Conservation (phyloP, 1,284 basidiomycete species). For the Fomitopsis schrenkii region DNA sequence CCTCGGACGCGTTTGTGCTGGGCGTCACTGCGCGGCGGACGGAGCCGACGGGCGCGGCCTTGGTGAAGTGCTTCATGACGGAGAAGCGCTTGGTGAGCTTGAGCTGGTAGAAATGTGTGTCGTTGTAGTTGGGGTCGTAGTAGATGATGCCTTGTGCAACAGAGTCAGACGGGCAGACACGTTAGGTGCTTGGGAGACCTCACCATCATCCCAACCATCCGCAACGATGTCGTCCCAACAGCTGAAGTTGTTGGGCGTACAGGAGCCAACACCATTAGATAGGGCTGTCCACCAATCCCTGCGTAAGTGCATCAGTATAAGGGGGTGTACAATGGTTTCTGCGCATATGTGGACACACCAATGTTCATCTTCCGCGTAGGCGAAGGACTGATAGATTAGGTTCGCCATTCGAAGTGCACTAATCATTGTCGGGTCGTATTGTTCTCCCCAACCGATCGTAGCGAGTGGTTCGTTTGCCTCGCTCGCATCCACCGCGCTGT, state of each 20-base stretch:
- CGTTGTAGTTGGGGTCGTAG: not conserved
- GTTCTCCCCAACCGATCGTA: constrained; percentile 7
- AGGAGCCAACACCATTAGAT: constrained; percentile 18
- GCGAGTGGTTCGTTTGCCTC: constrained; percentile 9
- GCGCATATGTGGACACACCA: not conserved
- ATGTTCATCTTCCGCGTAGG: constrained; percentile 11
- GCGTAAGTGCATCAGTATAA: not conserved
- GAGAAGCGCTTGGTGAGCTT: not conserved
- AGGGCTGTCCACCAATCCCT: constrained; percentile 28
- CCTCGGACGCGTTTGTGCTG: not conserved
- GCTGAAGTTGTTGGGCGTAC: constrained; percentile 4
- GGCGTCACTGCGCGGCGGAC: not conserved
- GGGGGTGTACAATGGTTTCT: too few relatives aligned
- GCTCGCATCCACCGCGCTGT: constrained; percentile 13
- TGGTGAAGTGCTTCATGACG: not conserved
- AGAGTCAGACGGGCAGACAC: not conserved
- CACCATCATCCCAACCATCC: not conserved
- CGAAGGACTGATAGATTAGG: constrained; percentile 21
- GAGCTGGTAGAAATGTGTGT: not conserved
- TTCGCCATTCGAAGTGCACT: constrained; percentile 23
- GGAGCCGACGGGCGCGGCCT: not conserved
- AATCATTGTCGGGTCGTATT: constrained; percentile 18
- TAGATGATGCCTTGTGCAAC: not conserved
- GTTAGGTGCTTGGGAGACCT: too few relatives aligned
- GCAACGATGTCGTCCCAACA: constrained; percentile 6